Evolutionary conservation across 352 stramenopile genomes (phyloP).

Genomic region (Globisporangium echinulatum): DNA sequence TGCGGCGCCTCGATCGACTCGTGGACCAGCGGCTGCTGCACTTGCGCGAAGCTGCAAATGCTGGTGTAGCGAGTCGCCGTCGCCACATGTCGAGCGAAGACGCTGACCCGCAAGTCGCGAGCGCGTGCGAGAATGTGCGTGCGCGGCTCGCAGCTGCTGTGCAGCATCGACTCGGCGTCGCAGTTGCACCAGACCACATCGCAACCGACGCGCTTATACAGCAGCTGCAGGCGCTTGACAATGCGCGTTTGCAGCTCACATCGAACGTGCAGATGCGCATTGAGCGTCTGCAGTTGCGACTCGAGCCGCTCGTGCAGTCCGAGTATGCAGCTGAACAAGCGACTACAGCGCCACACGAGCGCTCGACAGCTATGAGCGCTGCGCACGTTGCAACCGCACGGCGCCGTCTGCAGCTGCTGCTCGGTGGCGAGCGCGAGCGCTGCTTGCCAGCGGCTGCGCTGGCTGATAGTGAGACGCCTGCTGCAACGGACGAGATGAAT

Average conservation of each 20-base stretch:
- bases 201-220: slow-evolving; percentile 24
- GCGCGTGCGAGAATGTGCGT: slow-evolving; percentile 11
- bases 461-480: too few relatives aligned
- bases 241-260: slow-evolving; percentile 23
- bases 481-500: too few relatives aligned
- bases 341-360: slow-evolving; percentile 14
- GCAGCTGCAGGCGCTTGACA: slow-evolving; percentile 15
- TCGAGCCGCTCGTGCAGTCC: slow-evolving; percentile 23
- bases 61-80: too few relatives aligned
- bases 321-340: slow-evolving; percentile 36
- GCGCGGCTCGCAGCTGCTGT: slow-evolving; percentile 15
- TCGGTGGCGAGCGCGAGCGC: slow-evolving; percentile 6
- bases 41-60: slow-evolving; percentile 10
- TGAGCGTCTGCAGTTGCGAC: slow-evolving; percentile 23
- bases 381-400: slow-evolving; percentile 35
- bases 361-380: slow-evolving; percentile 27
- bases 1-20: slow-evolving; percentile 46
- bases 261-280: slow-evolving; percentile 31
- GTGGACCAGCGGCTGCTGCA: slow-evolving; percentile 36
- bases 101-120: slow-evolving; percentile 9
- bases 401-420: slow-evolving; percentile 34
- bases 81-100: not conserved
- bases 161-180: slow-evolving; percentile 11
- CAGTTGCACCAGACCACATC: not conserved
- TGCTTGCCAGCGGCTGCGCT: not conserved